These are phyloP conservation scores for Chaetomium olivaceum DNA, from an alignment of 2,329 filamentous ascomycete genomes.

Conservation along the genomic window DNA sequence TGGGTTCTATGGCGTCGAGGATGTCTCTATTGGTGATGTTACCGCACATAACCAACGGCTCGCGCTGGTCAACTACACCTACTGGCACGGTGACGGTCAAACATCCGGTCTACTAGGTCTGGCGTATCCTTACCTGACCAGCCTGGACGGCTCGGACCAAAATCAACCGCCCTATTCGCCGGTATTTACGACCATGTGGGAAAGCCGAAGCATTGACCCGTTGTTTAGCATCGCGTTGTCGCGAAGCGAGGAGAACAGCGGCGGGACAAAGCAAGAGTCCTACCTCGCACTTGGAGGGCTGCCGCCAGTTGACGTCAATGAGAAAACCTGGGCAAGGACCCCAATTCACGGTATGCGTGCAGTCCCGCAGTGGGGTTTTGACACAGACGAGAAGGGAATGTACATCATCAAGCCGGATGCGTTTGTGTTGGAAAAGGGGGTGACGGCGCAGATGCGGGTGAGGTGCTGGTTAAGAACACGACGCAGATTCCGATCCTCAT, in stretches of 20 bases:
- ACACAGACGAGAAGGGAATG: conserved; percentile 32
- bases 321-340: conserved; percentile 32
- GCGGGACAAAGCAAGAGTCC: conserved; percentile 38
- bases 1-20: conserved; percentile 43
- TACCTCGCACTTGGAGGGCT: conserved; percentile 52
- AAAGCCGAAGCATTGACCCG: conserved; percentile 44
- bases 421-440: conserved; percentile 24
- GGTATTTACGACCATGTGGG: conserved; percentile 52
- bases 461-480: conserved; percentile 28
- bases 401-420: conserved; percentile 36
- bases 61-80: conserved; percentile 46
- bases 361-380: conserved; percentile 25
- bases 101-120: conserved; percentile 54
- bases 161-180: conserved; percentile 45
- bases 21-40: conserved; percentile 48
- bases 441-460: conserved; percentile 3
- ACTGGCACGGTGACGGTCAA: conserved; percentile 46
- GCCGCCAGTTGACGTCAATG: conserved; percentile 43
- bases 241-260: conserved; percentile 34
- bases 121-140: conserved; percentile 51
- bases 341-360: conserved; percentile 32
- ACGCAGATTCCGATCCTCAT: conserved; percentile 35
- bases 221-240: conserved; percentile 52
- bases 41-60: conserved; percentile 48
- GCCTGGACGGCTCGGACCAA: conserved; percentile 36